A percentile compares a stretch with the other conserved stretches of the same genome.
Conservation (phyloP, 2,329 filamentous ascomycete species). For the Thielaviopsis populi region DNA sequence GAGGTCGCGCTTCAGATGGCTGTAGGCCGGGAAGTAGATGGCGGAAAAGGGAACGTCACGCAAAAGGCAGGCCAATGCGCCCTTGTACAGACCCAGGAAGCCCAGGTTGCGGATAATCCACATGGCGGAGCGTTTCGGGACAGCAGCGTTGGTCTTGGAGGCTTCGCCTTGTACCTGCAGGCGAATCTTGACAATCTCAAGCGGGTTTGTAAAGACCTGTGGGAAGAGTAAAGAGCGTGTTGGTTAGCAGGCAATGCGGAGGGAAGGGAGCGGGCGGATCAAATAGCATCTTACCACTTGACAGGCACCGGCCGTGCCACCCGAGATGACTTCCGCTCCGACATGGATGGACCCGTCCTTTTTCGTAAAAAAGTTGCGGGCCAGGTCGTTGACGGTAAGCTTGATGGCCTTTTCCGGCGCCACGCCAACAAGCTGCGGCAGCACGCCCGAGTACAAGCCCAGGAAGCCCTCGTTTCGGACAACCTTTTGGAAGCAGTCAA, state of each 20-base stretch:
- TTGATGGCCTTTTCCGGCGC: conserved; percentile 99
- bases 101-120: conserved; percentile 96
- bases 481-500: conserved; percentile 90
- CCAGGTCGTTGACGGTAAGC: conserved; percentile 91
- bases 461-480: conserved; percentile 79
- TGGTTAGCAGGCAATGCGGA: conserved; percentile 13
- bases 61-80: conserved; percentile 81
- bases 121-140: conserved; percentile 79
- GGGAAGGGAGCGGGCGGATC: neutral
- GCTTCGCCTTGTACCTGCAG: conserved; percentile 95
- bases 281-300: conserved; percentile 62
- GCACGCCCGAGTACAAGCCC: conserved; percentile 84
- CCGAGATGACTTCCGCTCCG: conserved; percentile 64
- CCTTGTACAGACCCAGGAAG: conserved; percentile 90
- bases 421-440: conserved; percentile 91
- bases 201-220: conserved; percentile 88
- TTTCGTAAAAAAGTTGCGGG: conserved; percentile 60
- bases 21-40: conserved; percentile 97
- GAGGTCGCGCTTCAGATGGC: conserved; percentile 80
- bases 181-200: conserved; percentile 98
- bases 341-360: conserved; percentile 58
- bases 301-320: conserved; percentile 78
- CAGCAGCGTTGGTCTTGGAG: conserved; percentile 58
- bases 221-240: neutral
- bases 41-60: conserved; percentile 96